These are phyloP conservation scores for Trypanosomatidae sp. DNA, from an alignment of 208 protist genomes.

Conservation along the genomic window DNA sequence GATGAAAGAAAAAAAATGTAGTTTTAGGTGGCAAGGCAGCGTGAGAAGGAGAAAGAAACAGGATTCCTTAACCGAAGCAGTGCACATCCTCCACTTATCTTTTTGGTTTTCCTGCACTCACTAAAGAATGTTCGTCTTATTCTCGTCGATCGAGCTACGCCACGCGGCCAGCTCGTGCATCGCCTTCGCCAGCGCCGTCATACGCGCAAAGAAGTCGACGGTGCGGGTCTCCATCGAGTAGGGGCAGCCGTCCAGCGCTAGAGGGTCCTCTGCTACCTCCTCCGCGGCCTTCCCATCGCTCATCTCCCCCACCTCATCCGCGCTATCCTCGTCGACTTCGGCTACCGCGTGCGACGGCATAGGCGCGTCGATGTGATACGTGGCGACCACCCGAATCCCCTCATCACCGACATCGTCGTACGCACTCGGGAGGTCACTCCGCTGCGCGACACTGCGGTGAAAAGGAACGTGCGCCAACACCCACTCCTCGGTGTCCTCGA, in stretches of 20 bases:
- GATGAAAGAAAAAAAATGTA: too few species aligned
- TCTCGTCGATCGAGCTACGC: slow-evolving; percentile 21
- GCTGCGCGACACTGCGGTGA: slow-evolving; percentile 9
- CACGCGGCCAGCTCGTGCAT: slow-evolving; percentile 35
- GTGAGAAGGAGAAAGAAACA: too few species aligned
- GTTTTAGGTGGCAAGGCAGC: too few species aligned
- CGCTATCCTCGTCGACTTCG: neutral
- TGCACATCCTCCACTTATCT: too few species aligned
- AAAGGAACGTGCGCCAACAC: slow-evolving; percentile 39
- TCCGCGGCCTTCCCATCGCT: slow-evolving; percentile 10
- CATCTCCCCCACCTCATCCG: neutral
- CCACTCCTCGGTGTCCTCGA: slow-evolving; percentile 51
- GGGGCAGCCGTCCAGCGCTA: slow-evolving; percentile 30
- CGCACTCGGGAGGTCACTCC: neutral
- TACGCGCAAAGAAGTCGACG: slow-evolving; percentile 56
- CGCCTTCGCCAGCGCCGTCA: slow-evolving; percentile 54
- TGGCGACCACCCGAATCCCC: slow-evolving; percentile 25
- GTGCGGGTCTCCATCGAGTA: slow-evolving; percentile 61
- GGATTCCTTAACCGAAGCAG: too few species aligned
- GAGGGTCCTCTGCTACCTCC: neutral
- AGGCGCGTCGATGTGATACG: slow-evolving; percentile 15
- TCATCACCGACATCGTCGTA: slow-evolving; percentile 24
- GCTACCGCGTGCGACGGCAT: slow-evolving; percentile 2
- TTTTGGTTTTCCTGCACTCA: neutral
- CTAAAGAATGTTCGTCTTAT: slow-evolving; percentile 6